phyloP scores from a whole-genome alignment of 768 basidiomycete genomes.

The Leccinellum luteum region DNA sequence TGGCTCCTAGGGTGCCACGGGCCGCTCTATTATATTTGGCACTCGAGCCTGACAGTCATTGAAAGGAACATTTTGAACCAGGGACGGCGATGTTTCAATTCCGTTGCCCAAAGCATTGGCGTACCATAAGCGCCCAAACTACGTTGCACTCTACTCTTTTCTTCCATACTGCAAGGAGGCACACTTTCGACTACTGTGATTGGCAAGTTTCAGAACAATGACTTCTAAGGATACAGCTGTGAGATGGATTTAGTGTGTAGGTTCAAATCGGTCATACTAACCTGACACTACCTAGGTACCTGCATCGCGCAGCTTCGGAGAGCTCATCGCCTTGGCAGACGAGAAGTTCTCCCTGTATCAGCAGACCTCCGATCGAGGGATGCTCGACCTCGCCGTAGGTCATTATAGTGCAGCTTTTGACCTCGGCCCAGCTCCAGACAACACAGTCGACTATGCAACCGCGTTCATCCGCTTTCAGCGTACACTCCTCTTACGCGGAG shows the following conservation, averaged over 20 bases:
- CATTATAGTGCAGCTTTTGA: conserved; percentile 19
- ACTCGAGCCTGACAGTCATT: not conserved
- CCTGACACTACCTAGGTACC: not conserved
- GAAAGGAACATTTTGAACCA: not conserved
- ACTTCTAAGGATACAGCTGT: conserved; percentile 3
- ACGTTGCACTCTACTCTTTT: not conserved
- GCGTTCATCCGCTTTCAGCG: conserved; percentile 13
- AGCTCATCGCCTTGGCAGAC: conserved; percentile 8
- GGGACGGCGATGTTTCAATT: not conserved
- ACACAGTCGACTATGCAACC: not conserved
- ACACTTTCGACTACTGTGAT: no score
- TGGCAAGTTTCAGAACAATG: not conserved
- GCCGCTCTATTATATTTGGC: not conserved
- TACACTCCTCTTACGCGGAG: not conserved
- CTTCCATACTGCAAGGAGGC: not conserved
- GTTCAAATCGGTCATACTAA: not conserved
- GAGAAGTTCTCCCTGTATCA: conserved; percentile 8
- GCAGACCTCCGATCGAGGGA: not conserved
- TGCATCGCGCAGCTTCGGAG: conserved; percentile 27
- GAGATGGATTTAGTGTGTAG: not conserved
- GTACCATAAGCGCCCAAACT: not conserved
- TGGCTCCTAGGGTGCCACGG: no score
- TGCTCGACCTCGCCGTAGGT: conserved; percentile 10
- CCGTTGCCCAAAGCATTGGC: not conserved
- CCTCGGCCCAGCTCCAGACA: conserved; percentile 8